A percentile compares a stretch with the other conserved stretches of the same genome.
These are phyloP conservation scores for Leucaena leucocephala DNA, from an alignment of 306 rosid species.

Conservation along the genomic window DNA sequence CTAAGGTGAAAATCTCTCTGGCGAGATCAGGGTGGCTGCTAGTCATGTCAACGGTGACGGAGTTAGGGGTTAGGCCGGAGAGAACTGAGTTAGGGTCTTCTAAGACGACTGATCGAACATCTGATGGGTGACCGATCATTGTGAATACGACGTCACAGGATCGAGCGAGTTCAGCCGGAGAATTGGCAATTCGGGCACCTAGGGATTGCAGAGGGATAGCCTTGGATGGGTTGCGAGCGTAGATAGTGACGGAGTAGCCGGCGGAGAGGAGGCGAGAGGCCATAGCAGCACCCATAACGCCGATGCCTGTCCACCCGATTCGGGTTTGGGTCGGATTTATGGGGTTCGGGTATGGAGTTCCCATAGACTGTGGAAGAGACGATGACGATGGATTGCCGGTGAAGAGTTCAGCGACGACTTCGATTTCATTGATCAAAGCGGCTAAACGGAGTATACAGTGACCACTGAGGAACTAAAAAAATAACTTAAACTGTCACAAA, in stretches of 20 bases:
- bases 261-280: conserved; percentile 76
- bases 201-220: conserved; percentile 55
- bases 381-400: neutral
- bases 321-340: conserved; percentile 54
- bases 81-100: conserved; percentile 41
- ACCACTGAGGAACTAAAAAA: too few species aligned
- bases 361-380: conserved; percentile 26
- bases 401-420: neutral
- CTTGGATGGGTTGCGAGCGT: conserved; percentile 76
- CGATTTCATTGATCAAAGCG: neutral
- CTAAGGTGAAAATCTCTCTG: conserved; percentile 47
- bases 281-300: conserved; percentile 89
- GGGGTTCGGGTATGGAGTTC: conserved; percentile 61
- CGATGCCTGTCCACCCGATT: conserved; percentile 79
- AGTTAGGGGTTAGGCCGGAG: conserved; percentile 50
- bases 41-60: conserved; percentile 68
- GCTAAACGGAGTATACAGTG: too few species aligned
- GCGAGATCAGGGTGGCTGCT: conserved; percentile 84
- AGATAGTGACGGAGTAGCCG: conserved; percentile 72
- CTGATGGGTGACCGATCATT: conserved; percentile 77
- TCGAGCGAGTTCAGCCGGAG: conserved; percentile 55
- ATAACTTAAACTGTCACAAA: too few species aligned
- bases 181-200: conserved; percentile 56
- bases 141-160: conserved; percentile 64
- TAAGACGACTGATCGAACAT: conserved; percentile 60